phyloP scores from a whole-genome alignment of 2,329 filamentous ascomycete genomes.

The Cytospora leucostoma region DNA sequence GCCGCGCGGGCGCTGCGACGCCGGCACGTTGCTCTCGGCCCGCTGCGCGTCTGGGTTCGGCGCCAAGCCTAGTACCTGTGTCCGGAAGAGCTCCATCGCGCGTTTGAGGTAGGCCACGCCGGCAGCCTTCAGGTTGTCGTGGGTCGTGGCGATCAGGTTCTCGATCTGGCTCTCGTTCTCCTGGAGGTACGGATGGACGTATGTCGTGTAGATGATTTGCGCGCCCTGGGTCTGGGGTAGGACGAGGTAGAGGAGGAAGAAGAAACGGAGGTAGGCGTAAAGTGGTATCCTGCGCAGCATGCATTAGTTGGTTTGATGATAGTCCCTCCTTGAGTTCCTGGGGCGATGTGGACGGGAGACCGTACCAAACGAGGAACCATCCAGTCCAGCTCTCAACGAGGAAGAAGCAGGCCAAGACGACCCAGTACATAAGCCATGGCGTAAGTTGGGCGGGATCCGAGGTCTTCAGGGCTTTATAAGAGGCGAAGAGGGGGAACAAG shows the following conservation, averaged over 20 bases:
- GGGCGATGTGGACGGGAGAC: neutral
- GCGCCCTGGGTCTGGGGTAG: slow-evolving; percentile 97
- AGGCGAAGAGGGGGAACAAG: slow-evolving; percentile 93
- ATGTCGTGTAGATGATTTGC: slow-evolving; percentile 77
- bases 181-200: slow-evolving; percentile 84
- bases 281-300: slow-evolving; percentile 71
- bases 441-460: slow-evolving; percentile 85
- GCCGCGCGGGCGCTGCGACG: slow-evolving; percentile 42
- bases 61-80: slow-evolving; percentile 76
- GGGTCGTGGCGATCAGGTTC: slow-evolving; percentile 78
- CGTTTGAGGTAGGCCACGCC: slow-evolving; percentile 76
- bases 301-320: neutral
- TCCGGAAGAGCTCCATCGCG: slow-evolving; percentile 70
- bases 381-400: slow-evolving; percentile 84
- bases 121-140: slow-evolving; percentile 75
- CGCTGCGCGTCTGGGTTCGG: slow-evolving; percentile 49
- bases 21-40: slow-evolving; percentile 43
- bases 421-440: slow-evolving; percentile 99
- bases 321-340: neutral
- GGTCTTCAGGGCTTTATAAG: slow-evolving; percentile 95
- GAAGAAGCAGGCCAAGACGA: slow-evolving; percentile 79
- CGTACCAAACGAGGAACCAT: slow-evolving; percentile 80
- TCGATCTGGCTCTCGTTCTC: slow-evolving; percentile 90
- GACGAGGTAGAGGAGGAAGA: slow-evolving; percentile 90
- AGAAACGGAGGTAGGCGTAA: slow-evolving; percentile 86